These are phyloP conservation scores for Dryas drummondii DNA, from an alignment of 306 rosid species.

Conservation along the genomic window DNA sequence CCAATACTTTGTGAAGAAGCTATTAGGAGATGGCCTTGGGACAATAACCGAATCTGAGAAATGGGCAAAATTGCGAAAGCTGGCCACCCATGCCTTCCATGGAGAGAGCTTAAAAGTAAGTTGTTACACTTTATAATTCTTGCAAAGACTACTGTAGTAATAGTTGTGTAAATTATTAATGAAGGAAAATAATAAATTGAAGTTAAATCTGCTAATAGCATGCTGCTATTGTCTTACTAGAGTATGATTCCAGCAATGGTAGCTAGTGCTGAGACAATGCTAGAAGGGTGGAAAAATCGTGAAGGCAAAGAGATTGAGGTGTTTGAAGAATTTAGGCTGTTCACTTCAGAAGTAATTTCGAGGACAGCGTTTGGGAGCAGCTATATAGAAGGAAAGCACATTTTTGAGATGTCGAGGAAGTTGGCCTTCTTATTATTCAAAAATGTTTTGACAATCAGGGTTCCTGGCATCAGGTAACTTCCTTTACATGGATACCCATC, in stretches of 20 bases:
- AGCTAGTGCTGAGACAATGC: conserved; percentile 23
- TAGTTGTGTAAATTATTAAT: neutral
- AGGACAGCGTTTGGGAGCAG: conserved; percentile 38
- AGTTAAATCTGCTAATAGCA: neutral
- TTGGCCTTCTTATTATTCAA: conserved; percentile 14
- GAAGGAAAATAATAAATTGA: neutral
- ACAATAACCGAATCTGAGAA: conserved; percentile 27
- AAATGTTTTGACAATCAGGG: conserved; percentile 6
- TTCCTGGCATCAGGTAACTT: conserved; percentile 33
- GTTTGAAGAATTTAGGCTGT: conserved; percentile 26
- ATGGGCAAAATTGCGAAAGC: conserved; percentile 41
- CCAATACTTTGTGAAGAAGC: conserved; percentile 1
- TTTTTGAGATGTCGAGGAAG: conserved; percentile 28
- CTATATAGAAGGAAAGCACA: conserved; percentile 31
- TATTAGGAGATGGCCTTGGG: conserved; percentile 41
- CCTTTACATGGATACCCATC: neutral
- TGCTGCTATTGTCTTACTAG: neutral
- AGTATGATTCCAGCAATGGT: conserved; percentile 36
- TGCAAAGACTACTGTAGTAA: neutral
- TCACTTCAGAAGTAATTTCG: conserved; percentile 36
- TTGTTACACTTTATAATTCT: neutral
- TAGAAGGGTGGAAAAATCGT: conserved; percentile 27
- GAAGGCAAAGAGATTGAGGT: conserved; percentile 37
- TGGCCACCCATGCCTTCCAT: conserved; percentile 41
- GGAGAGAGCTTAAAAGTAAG: conserved; percentile 43